A percentile compares a stretch with the other conserved stretches of the same genome.
phyloP scores from a whole-genome alignment of 306 rosid genomes.

The Fragaria iinumae region DNA sequence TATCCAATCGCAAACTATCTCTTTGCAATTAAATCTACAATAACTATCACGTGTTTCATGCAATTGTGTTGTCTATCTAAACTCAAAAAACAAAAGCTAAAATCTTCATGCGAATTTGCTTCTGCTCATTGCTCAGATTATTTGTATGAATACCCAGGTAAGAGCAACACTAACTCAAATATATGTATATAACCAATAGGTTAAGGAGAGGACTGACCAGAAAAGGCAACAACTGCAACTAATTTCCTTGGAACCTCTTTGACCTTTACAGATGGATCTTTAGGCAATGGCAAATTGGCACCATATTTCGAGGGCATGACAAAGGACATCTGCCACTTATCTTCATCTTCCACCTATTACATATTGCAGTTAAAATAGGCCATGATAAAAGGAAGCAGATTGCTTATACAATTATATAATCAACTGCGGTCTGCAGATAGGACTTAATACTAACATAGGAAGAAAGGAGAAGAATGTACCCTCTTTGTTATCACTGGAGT shows the following conservation, averaged over 20 bases:
- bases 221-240: constrained; percentile 78
- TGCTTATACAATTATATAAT: background rate
- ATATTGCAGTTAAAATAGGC: constrained; percentile 25
- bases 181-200: background rate
- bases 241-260: constrained; percentile 69
- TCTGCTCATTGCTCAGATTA: background rate
- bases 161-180: constrained; percentile 5
- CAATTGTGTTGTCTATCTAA: background rate
- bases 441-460: constrained; percentile 12
- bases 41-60: background rate
- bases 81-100: background rate
- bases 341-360: constrained; percentile 60
- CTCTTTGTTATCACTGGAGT: constrained; percentile 81
- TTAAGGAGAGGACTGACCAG: constrained; percentile 58
- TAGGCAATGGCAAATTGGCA: constrained; percentile 70
- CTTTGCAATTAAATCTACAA: background rate
- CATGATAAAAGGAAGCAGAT: constrained; percentile 10
- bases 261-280: constrained; percentile 74
- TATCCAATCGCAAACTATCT: background rate
- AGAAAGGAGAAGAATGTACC: constrained; percentile 44
- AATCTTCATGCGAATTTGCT: background rate
- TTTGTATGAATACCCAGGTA: background rate
- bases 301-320: constrained; percentile 89
- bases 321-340: constrained; percentile 88
- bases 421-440: constrained; percentile 3